Evolutionary conservation across 768 basidiomycete species (phyloP).

Genomic region (Pleurotus tuber-regium): DNA sequence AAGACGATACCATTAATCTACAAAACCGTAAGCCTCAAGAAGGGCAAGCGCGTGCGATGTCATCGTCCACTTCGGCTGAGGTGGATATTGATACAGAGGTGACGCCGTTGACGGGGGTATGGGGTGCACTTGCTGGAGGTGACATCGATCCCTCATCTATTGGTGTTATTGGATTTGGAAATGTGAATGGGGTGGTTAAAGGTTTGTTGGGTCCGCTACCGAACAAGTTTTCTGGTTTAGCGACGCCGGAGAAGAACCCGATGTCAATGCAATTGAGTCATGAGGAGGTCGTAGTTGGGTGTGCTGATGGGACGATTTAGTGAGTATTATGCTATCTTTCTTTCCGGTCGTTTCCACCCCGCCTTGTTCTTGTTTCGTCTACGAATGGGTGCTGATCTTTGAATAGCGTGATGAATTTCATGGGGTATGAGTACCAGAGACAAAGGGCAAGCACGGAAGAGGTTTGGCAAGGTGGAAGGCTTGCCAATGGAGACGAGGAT

Average conservation of each 20-base stretch:
- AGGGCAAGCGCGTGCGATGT: slow-evolving; percentile 13
- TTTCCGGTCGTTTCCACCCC: no score
- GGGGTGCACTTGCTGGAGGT: slow-evolving; percentile 60
- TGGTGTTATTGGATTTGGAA: no score
- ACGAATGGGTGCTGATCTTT: slow-evolving; percentile 17
- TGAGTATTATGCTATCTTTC: slow-evolving; percentile 36
- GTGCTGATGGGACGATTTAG: slow-evolving; percentile 92
- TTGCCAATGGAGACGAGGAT: not conserved
- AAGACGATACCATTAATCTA: slow-evolving; percentile 21
- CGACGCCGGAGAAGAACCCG: slow-evolving; percentile 89
- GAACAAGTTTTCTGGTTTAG: slow-evolving; percentile 70
- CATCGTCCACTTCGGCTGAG: no score
- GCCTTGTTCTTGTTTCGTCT: no score
- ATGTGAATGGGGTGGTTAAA: slow-evolving; percentile 44
- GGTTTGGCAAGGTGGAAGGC: no score
- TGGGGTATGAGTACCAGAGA: slow-evolving; percentile 27
- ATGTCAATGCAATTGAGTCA: slow-evolving; percentile 93
- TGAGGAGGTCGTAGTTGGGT: slow-evolving; percentile 88
- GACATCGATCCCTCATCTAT: slow-evolving; percentile 27
- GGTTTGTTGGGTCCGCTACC: slow-evolving; percentile 66
- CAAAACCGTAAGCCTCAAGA: slow-evolving; percentile 3
- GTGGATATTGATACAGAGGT: slow-evolving; percentile 69
- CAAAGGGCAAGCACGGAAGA: slow-evolving; percentile 2
- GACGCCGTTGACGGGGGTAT: slow-evolving; percentile 68
- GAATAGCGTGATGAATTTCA: slow-evolving; percentile 28